phyloP scores from a whole-genome alignment of 1,284 basidiomycete genomes.

The Sphagnurus paluster region DNA sequence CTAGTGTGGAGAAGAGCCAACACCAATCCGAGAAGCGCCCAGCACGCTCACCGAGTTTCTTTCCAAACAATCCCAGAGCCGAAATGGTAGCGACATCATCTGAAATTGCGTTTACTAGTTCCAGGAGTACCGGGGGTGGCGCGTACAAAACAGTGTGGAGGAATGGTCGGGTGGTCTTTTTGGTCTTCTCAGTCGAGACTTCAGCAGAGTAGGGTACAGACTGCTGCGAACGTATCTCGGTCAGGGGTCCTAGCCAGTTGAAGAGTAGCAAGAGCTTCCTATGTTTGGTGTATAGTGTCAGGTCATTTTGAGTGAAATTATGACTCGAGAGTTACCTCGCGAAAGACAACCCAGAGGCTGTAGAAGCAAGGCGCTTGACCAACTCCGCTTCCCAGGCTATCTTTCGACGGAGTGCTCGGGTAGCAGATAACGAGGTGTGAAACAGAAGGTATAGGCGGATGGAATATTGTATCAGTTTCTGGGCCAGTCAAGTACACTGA shows the following conservation, averaged over 20 bases:
- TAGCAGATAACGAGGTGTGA: slow-evolving; percentile 52
- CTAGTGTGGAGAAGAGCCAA: slow-evolving; percentile 76
- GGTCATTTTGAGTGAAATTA: neutral
- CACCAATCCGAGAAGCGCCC: slow-evolving; percentile 79
- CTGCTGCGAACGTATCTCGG: slow-evolving; percentile 64
- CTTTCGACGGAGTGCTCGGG: slow-evolving; percentile 43
- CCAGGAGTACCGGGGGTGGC: slow-evolving; percentile 80
- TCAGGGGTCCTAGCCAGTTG: slow-evolving; percentile 78
- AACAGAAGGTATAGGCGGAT: slow-evolving; percentile 72
- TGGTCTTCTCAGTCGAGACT: slow-evolving; percentile 32
- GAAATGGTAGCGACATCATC: slow-evolving; percentile 77
- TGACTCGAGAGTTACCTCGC: slow-evolving; percentile 48
- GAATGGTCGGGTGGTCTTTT: slow-evolving; percentile 47
- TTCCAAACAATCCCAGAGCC: slow-evolving; percentile 65
- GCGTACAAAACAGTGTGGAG: slow-evolving; percentile 73
- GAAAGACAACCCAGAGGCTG: slow-evolving; percentile 66
- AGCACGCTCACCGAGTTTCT: slow-evolving; percentile 62
- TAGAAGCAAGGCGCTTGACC: slow-evolving; percentile 56
- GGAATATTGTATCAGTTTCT: slow-evolving; percentile 85
- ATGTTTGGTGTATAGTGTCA: slow-evolving; percentile 11
- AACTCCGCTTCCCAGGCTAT: slow-evolving; percentile 55
- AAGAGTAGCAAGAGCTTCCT: slow-evolving; percentile 80
- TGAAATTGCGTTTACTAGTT: slow-evolving; percentile 68
- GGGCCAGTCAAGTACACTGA: slow-evolving; percentile 1
- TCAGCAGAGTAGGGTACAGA: slow-evolving; percentile 55